Conservation (phyloP, 306 rosid genomes). For the Vigna hirtella region DNA sequence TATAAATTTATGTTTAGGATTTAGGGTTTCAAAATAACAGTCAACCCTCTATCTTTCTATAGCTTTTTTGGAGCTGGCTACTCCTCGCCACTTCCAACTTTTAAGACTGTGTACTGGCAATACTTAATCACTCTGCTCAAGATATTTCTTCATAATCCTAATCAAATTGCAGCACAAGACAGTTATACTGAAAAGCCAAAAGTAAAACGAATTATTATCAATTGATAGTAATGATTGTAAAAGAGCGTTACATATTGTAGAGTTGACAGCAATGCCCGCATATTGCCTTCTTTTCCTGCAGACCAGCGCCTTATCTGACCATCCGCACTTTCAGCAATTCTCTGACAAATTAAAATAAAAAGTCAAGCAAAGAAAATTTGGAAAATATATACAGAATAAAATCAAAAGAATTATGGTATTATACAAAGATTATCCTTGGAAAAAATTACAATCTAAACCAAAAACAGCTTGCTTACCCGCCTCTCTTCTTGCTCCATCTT, state of each 20-base stretch:
- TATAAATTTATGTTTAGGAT: background rate
- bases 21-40: background rate
- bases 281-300: slow-evolving; percentile 89
- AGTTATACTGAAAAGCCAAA: slow-evolving; percentile 33
- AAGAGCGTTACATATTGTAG: slow-evolving; percentile 65
- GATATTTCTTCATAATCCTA: slow-evolving; percentile 24
- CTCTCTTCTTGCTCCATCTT: slow-evolving; percentile 92
- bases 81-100: background rate
- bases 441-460: slow-evolving; percentile 25
- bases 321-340: slow-evolving; percentile 70
- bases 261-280: slow-evolving; percentile 88
- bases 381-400: slow-evolving; percentile 7
- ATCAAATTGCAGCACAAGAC: slow-evolving; percentile 16
- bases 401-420: slow-evolving; percentile 5
- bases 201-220: slow-evolving; percentile 27
- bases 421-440: slow-evolving; percentile 14
- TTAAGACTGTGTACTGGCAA: background rate
- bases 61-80: background rate
- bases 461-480: slow-evolving; percentile 66
- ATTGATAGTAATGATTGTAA: slow-evolving; percentile 20
- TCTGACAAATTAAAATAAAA: slow-evolving; percentile 59
- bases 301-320: slow-evolving; percentile 81
- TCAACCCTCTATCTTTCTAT: background rate
- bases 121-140: slow-evolving; percentile 18
- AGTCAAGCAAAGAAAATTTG: slow-evolving; percentile 22